A percentile compares a stretch with the other conserved stretches of the same genome.
Evolutionary conservation across 2,329 filamentous ascomycete species (phyloP).

Genomic region (Tricladium varicosporioides): DNA sequence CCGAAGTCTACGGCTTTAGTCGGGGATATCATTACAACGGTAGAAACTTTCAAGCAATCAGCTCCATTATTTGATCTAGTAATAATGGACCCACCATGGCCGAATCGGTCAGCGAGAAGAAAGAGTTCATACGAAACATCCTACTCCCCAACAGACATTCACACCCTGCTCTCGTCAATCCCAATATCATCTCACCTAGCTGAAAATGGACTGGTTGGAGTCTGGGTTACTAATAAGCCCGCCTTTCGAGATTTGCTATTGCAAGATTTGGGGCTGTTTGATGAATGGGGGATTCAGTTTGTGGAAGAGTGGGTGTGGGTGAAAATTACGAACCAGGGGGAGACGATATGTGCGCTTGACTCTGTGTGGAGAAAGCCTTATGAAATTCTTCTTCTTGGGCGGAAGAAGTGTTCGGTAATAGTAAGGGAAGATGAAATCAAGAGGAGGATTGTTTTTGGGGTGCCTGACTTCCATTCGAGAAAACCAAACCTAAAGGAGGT

Average conservation of each 20-base stretch:
- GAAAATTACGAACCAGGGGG: slow-evolving; percentile 65
- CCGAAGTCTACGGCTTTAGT: slow-evolving; percentile 44
- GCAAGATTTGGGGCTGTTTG: slow-evolving; percentile 55
- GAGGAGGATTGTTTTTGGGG: slow-evolving; percentile 62
- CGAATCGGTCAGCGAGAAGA: slow-evolving; percentile 69
- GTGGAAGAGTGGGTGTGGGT: slow-evolving; percentile 77
- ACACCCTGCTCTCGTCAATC: slow-evolving; percentile 49
- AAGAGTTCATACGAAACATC: slow-evolving; percentile 52
- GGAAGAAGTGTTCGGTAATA: background rate
- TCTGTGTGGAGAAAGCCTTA: slow-evolving; percentile 71
- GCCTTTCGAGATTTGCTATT: slow-evolving; percentile 53
- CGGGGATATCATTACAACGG: slow-evolving; percentile 45
- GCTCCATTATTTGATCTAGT: slow-evolving; percentile 63
- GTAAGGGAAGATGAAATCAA: slow-evolving; percentile 29
- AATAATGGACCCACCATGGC: slow-evolving; percentile 77
- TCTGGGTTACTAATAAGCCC: slow-evolving; percentile 78
- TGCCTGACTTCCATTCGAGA: slow-evolving; percentile 74
- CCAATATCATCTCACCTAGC: slow-evolving; percentile 56
- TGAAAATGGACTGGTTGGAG: slow-evolving; percentile 56
- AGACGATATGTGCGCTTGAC: slow-evolving; percentile 61
- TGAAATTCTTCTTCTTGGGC: slow-evolving; percentile 66
- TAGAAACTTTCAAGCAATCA: slow-evolving; percentile 40
- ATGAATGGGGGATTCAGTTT: slow-evolving; percentile 62
- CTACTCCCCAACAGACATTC: slow-evolving; percentile 43
- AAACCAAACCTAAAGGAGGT: slow-evolving; percentile 70